Evolutionary conservation across 257 asterid genomes (phyloP), one percentile per base, ranked within the genome.

Genomic region (Penstemon newberryi): DNA sequence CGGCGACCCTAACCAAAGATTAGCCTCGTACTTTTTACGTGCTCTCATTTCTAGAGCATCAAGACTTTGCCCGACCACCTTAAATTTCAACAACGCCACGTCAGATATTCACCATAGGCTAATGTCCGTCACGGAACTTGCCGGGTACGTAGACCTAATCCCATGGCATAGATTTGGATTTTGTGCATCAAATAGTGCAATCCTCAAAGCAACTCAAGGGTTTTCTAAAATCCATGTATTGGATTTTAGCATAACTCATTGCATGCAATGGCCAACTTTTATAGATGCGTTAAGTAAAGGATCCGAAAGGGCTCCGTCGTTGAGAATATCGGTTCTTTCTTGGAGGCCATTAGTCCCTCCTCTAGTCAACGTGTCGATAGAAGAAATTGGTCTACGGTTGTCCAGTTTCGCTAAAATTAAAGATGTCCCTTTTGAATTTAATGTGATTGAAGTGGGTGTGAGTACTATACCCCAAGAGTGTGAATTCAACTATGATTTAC

Each of bases 211-310:
- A 4, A 56, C 81, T 47, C 77, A 67, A 68, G 87, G 88, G 52
- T 52, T 55, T 36, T 44, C 67, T 6, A 77, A 63, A 18, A 78
- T 89, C 54, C 96, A 89, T 51, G 78, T 89, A 6, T 60, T 89
- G 75, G 95, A 89, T 70, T 80, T 89, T 9, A 85, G 93, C 75
- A 78, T 84, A 63, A 89, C 95, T 13, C 81, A 87, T 58, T 87
- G 96, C 78, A 87, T 90, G 95, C 96, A 90, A 52, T 87, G 92
- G 93, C 95, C 95, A 2, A 87, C 95, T 18, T 81, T 90, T 2
- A 87, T 90, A 1, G 91, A 90, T 15, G 84, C 82, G 3, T 45
- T 87, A 40, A 85, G 87, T 10, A 85, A 84, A 57, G 70, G 75
- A 39, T 64, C 79, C 4, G 77, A 71, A 39, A 82, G 77, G 44